Evolutionary conservation across 2,329 filamentous ascomycete genomes (phyloP).

Genomic region (Aquanectria penicillioides): DNA sequence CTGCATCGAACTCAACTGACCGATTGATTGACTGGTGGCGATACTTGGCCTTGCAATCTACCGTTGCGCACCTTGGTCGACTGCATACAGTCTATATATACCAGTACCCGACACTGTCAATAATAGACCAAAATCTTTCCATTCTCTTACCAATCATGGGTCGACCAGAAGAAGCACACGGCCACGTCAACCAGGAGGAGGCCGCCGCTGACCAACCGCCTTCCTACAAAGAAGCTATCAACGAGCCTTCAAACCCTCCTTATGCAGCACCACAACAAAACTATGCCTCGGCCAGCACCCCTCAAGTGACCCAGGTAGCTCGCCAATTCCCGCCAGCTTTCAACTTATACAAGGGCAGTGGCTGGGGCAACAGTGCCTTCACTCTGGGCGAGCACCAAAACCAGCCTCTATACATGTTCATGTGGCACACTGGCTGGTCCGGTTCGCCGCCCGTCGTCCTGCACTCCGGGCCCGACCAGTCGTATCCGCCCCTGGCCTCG

Average conservation of each 20-base stretch:
- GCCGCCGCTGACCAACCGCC: slow-evolving; percentile 18
- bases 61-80: too few relatives aligned
- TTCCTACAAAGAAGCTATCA: slow-evolving; percentile 23
- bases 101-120: too few relatives aligned
- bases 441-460: slow-evolving; percentile 29
- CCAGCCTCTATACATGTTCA: slow-evolving; percentile 34
- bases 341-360: slow-evolving; percentile 30
- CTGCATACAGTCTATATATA: too few relatives aligned
- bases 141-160: too few relatives aligned
- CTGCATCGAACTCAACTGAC: too few relatives aligned
- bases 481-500: slow-evolving; percentile 31
- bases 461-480: slow-evolving; percentile 33
- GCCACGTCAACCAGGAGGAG: too few relatives aligned
- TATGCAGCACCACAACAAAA: not conserved
- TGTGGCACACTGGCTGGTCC: slow-evolving; percentile 23
- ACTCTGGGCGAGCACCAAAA: slow-evolving; percentile 31
- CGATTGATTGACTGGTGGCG: too few relatives aligned
- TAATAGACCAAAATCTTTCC: too few relatives aligned
- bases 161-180: not conserved
- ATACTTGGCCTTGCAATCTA: too few relatives aligned
- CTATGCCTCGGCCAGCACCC: not conserved
- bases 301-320: slow-evolving; percentile 1
- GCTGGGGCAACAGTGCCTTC: slow-evolving; percentile 13
- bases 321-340: slow-evolving; percentile 35
- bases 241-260: not conserved